These are phyloP conservation scores for Ceratocystis destructans DNA, from an alignment of 2,329 filamentous ascomycete genomes.

Conservation along the genomic window DNA sequence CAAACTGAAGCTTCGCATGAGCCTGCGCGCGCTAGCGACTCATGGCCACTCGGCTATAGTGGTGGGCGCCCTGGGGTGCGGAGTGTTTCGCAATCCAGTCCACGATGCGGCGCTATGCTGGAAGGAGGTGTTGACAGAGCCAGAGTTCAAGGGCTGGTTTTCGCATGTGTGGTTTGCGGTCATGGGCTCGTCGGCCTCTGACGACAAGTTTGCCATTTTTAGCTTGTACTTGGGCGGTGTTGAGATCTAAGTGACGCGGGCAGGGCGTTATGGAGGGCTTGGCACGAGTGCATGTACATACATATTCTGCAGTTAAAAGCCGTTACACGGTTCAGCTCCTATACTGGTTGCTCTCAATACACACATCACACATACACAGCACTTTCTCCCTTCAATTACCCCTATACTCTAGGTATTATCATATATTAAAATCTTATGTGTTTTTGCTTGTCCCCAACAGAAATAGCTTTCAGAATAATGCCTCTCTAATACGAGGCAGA, in stretches of 20 bases:
- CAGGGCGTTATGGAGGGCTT: background rate
- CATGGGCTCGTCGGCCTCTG: background rate
- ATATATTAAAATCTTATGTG: background rate
- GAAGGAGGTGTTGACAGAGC: constrained; percentile 44
- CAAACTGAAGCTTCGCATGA: constrained; percentile 49
- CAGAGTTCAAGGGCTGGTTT: constrained; percentile 54
- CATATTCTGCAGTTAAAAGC: too few species aligned
- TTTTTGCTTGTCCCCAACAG: background rate
- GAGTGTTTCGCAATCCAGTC: constrained; percentile 50
- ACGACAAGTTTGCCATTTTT: background rate
- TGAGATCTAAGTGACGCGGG: background rate
- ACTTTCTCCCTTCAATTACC: background rate
- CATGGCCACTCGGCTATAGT: constrained; percentile 46
- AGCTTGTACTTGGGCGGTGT: constrained; percentile 6
- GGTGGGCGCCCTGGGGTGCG: constrained; percentile 56
- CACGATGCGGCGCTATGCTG: constrained; percentile 50
- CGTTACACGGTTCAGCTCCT: too few species aligned
- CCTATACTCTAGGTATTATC: background rate
- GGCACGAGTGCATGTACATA: too few species aligned
- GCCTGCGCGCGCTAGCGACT: constrained; percentile 44
- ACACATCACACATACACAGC: background rate
- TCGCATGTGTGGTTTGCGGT: constrained; percentile 15
- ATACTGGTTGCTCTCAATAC: background rate
- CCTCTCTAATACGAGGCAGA: constrained; percentile 22
- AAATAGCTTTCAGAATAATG: background rate